Conservation (phyloP, 2,329 filamentous ascomycete genomes). For the Colletotrichum cuscutae region DNA sequence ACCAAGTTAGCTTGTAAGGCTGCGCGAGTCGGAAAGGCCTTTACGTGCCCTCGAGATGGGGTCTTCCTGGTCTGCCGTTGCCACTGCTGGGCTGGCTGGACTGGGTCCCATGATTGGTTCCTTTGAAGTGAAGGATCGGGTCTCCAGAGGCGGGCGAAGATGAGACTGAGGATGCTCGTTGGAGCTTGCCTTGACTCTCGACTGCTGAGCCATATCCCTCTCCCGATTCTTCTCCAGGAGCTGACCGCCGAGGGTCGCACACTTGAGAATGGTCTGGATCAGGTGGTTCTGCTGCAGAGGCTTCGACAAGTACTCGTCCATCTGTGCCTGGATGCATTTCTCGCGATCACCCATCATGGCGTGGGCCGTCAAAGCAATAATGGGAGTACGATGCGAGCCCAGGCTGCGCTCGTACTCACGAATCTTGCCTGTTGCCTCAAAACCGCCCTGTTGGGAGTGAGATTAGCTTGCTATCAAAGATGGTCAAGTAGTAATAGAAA, state of each 20-base stretch:
- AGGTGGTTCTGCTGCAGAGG: constrained; percentile 96
- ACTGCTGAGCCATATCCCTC: constrained; percentile 64
- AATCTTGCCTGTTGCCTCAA: constrained; percentile 97
- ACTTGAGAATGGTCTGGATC: constrained; percentile 97
- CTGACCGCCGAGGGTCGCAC: constrained; percentile 88
- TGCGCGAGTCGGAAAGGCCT: constrained; percentile 51
- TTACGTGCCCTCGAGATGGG: constrained; percentile 62
- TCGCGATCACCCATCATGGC: constrained; percentile 99
- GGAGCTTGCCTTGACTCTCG: constrained; percentile 57
- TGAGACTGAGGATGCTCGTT: constrained; percentile 50
- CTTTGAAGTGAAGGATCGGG: constrained; percentile 75
- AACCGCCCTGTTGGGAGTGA: constrained; percentile 74
- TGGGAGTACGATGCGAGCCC: constrained; percentile 85
- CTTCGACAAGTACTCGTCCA: constrained; percentile 99
- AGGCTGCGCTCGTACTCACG: constrained; percentile 91
- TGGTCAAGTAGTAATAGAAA: constrained; percentile 21
- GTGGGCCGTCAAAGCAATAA: constrained; percentile 96
- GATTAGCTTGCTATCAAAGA: constrained; percentile 27
- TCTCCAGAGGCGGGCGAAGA: constrained; percentile 57
- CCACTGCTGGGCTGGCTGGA: constrained; percentile 70
- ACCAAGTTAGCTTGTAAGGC: constrained; percentile 49
- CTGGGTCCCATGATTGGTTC: constrained; percentile 65
- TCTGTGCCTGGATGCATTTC: constrained; percentile 97
- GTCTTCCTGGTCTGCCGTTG: constrained; percentile 71
- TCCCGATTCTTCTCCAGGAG: constrained; percentile 81